Evolutionary conservation across 1,284 basidiomycete genomes (phyloP).

Genomic region (Puccinia brachypodii): DNA sequence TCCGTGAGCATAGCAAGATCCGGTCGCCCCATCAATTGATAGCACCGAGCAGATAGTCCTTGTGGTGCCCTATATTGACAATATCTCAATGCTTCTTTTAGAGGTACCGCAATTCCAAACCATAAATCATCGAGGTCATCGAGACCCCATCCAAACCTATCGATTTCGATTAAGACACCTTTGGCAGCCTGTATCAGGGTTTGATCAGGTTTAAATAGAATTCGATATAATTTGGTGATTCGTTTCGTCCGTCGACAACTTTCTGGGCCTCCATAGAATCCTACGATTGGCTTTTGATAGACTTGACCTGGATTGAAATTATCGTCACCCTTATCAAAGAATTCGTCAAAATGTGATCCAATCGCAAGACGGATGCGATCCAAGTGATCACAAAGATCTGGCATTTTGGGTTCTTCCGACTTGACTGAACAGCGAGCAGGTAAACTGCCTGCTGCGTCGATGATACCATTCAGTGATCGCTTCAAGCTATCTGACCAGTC

Average conservation of each 20-base stretch:
- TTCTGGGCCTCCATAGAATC: conserved; percentile 38
- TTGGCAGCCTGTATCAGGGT: conserved; percentile 8
- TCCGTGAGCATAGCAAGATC: conserved; percentile 39
- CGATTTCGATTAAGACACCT: conserved; percentile 41
- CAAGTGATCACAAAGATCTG: conserved; percentile 41
- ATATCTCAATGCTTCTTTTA: conserved; percentile 43
- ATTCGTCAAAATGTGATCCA: conserved; percentile 11
- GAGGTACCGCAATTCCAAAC: conserved; percentile 33
- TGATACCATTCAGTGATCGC: conserved; percentile 18
- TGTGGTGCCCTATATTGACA: conserved; percentile 43
- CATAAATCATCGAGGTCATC: conserved; percentile 44
- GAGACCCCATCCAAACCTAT: conserved; percentile 30
- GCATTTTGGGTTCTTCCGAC: conserved; percentile 33
- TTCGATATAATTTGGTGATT: conserved; percentile 27
- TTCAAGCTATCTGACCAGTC: conserved; percentile 40
- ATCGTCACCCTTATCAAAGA: conserved; percentile 10
- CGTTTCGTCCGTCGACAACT: conserved; percentile 26
- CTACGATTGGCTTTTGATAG: neutral
- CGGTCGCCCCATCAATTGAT: conserved; percentile 43
- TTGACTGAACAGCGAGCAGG: neutral
- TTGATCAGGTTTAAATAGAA: conserved; percentile 25
- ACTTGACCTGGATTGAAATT: neutral
- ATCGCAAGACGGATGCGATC: conserved; percentile 27
- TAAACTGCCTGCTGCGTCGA: neutral
- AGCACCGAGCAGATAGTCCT: conserved; percentile 31